Evolutionary conservation across 768 basidiomycete species (phyloP), one percentile per base, ranked within the genome.

Genomic region (Amanita pallidorosea): DNA sequence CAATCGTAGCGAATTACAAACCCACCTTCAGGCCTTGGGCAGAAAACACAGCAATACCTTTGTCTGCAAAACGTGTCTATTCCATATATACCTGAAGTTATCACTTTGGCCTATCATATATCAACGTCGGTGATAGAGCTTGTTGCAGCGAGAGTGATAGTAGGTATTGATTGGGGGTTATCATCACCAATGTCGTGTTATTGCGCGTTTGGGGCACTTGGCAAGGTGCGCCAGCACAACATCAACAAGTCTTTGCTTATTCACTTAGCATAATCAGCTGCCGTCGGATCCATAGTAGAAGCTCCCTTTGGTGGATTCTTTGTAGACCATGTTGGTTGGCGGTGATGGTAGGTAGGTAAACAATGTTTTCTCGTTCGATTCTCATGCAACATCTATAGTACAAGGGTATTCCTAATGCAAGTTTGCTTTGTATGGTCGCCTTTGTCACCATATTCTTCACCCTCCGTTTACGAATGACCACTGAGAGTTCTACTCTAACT

Each of bases 11-110:
- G 7, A 35, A 36, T 13, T 12, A 6, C 15, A 11, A n/a, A 2
- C n/a, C 5, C 33, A 20, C 17, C 47, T 48, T 12, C 48, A 83
- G 80, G 54, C 80, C 81, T 15, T 84, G 2, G 81, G 78, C 51
- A 80, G 81, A 5, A 82, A 84, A 63, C 63, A 77, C 36, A 77
- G 80, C 59, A 80, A 84, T 56, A 81, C 81, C 1, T 84, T 80
- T 51, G 81, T 80, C 2, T 69, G 80, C 2, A 81, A 81, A 54
- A 60, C 61, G 2, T 81, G 80, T 54, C 0, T 80, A 80, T 56
- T 47, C 63, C 5, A 57, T 80, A 4, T 82, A 81, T 55, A 75
- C 42, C 56, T 81, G 37, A n/a, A n/a, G n/a, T n/a, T n/a, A n/a
- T n/a, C 58, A 73, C 23, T 80, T 79, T 53, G 80, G 80, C 3